A percentile compares a stretch with the other conserved stretches of the same genome.
Conservation (phyloP, 192 early-diverging fungal species). For the Coemansia sp. region DNA sequence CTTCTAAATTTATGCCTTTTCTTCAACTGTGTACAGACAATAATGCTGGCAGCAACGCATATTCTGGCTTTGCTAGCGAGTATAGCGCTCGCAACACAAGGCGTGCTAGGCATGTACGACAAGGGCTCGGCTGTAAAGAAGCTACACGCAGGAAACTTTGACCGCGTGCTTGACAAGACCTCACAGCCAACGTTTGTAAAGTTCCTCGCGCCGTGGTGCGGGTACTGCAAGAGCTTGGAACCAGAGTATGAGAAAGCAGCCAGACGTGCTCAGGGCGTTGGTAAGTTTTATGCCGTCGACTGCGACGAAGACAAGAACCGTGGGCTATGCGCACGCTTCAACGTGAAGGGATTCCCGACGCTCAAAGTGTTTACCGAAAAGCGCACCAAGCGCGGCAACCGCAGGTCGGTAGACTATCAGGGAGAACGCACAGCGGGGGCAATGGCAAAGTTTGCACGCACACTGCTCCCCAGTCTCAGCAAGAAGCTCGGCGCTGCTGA, state of each 20-base stretch:
- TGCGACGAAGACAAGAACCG: conserved; percentile 86
- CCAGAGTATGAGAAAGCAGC: conserved; percentile 93
- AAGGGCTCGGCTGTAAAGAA: conserved; percentile 60
- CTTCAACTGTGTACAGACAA: background rate
- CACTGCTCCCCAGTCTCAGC: conserved; percentile 63
- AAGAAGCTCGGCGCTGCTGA: conserved; percentile 19
- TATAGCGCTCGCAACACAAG: conserved; percentile 15
- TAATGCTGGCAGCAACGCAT: conserved; percentile 2
- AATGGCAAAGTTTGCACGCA: conserved; percentile 76
- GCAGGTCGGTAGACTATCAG: conserved; percentile 70
- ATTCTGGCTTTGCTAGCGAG: conserved; percentile 14
- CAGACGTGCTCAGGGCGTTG: conserved; percentile 78
- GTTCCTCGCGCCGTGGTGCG: conserved; percentile 98
- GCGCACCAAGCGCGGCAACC: conserved; percentile 62
- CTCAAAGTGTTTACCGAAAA: conserved; percentile 85
- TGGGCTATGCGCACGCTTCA: conserved; percentile 74
- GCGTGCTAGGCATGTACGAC: conserved; percentile 59
- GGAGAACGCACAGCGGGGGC: conserved; percentile 83
- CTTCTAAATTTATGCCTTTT: conserved; percentile 3
- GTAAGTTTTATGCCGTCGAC: conserved; percentile 85
- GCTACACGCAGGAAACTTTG: conserved; percentile 67
- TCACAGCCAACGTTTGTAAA: conserved; percentile 82
- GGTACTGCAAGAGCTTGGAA: conserved; percentile 85
- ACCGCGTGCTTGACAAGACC: conserved; percentile 60
- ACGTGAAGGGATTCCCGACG: conserved; percentile 92